phyloP scores from a whole-genome alignment of 1,139 yeast genomes.

The Blastobotrys buckinghamii region DNA sequence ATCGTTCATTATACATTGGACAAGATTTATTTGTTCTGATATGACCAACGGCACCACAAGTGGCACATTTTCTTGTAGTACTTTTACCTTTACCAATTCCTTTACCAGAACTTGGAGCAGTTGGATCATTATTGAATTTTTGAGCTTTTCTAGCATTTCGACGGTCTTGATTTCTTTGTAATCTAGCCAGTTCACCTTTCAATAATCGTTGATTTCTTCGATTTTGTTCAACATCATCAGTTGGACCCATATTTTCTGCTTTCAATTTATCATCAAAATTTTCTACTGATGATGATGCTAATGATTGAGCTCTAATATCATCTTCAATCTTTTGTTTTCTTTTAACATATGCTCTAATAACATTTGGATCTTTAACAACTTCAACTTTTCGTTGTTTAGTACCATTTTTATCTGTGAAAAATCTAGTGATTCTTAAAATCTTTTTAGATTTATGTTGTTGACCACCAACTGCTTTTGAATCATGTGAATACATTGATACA shows the following conservation, averaged over 20 bases:
- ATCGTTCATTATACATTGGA: conserved; percentile 62
- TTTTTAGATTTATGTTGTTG: conserved; percentile 28
- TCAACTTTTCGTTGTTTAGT: conserved; percentile 79
- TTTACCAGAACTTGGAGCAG: conserved; percentile 29
- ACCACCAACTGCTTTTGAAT: conserved; percentile 16
- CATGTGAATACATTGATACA: conserved; percentile 32
- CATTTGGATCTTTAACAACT: conserved; percentile 73
- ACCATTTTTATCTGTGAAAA: conserved; percentile 79
- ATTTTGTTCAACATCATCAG: conserved; percentile 82
- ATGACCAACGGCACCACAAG: conserved; percentile 95
- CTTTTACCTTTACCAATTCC: conserved; percentile 46
- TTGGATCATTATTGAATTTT: conserved; percentile 31
- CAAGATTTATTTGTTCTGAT: conserved; percentile 85
- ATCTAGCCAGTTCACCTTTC: conserved; percentile 77
- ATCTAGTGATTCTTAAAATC: conserved; percentile 69
- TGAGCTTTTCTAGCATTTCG: conserved; percentile 51
- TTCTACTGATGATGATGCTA: conserved; percentile 7
- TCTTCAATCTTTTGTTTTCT: conserved; percentile 74
- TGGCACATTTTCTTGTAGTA: conserved; percentile 80
- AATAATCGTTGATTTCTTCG: conserved; percentile 70
- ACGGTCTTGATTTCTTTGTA: conserved; percentile 68
- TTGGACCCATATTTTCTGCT: conserved; percentile 47
- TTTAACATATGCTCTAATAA: conserved; percentile 78
- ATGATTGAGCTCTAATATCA: conserved; percentile 44
- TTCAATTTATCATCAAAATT: conserved; percentile 40